Percentiles rank a stretch among this genome's conserved stretches.
Evolutionary conservation across 2,329 filamentous ascomycete species (phyloP).

Genomic region (Tolypocladium tropicale): DNA sequence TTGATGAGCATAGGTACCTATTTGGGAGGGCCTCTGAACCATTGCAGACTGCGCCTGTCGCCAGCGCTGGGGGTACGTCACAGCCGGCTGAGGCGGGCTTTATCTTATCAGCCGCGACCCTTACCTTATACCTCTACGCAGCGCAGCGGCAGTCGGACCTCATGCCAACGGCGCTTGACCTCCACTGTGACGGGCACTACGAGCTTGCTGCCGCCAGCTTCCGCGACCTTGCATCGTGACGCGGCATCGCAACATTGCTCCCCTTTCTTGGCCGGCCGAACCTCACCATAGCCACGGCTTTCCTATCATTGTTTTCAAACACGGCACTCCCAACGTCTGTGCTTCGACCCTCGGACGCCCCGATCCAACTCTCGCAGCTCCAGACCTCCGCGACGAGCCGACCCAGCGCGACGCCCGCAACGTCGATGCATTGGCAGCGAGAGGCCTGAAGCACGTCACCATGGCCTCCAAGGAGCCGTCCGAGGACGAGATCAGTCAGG

Average conservation of each 20-base stretch:
- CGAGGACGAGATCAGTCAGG: constrained; percentile 24
- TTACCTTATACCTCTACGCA: too few species aligned
- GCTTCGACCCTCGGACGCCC: background rate
- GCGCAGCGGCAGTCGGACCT: background rate
- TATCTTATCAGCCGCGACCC: background rate
- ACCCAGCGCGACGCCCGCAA: background rate
- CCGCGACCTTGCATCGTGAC: background rate
- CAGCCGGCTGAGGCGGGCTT: background rate
- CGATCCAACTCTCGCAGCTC: background rate
- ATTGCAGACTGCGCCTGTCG: background rate
- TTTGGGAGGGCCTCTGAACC: too few species aligned
- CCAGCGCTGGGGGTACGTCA: background rate
- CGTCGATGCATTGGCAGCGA: background rate
- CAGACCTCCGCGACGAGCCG: background rate
- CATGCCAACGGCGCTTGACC: background rate
- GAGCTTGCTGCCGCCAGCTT: background rate
- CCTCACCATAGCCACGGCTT: background rate
- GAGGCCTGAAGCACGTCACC: background rate
- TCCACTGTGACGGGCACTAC: background rate
- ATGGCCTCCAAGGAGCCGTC: constrained; percentile 25
- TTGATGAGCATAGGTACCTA: too few species aligned
- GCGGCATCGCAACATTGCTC: background rate
- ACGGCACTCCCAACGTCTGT: background rate
- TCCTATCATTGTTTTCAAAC: background rate
- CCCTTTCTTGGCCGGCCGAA: background rate